A percentile compares a stretch with the other conserved stretches of the same genome.
Conservation (phyloP, 1,284 basidiomycete species). For the Violaceomyces palustris region DNA sequence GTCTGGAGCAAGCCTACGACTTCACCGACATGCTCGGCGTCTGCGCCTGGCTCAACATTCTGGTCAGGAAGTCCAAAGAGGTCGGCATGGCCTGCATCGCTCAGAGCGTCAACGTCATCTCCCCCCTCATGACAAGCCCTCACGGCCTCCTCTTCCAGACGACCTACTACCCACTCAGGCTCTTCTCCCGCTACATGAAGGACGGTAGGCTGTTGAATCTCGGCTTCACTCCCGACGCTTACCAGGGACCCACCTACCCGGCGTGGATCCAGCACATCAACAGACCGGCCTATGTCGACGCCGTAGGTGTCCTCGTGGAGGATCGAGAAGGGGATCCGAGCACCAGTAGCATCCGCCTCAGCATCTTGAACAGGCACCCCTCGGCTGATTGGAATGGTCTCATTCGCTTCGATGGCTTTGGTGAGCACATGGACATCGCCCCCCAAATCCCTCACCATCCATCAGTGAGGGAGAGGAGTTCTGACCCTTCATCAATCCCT, state of each 20-base stretch:
- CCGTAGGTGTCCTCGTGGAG: slow-evolving; percentile 56
- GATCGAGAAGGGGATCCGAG: slow-evolving; percentile 45
- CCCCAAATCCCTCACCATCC: not conserved
- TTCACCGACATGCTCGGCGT: slow-evolving; percentile 63
- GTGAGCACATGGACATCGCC: too few relatives aligned
- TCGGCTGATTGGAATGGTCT: slow-evolving; percentile 21
- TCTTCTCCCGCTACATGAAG: slow-evolving; percentile 61
- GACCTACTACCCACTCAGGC: slow-evolving; percentile 59
- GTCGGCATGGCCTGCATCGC: slow-evolving; percentile 65
- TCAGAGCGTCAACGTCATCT: slow-evolving; percentile 62
- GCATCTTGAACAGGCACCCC: slow-evolving; percentile 58
- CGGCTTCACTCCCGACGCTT: slow-evolving; percentile 54
- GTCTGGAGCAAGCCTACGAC: slow-evolving; percentile 62
- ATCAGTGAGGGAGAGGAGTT: not conserved
- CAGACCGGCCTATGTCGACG: slow-evolving; percentile 57
- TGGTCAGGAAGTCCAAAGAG: slow-evolving; percentile 62
- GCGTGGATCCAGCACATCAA: slow-evolving; percentile 55
- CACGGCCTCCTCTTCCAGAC: slow-evolving; percentile 59
- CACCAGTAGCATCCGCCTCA: slow-evolving; percentile 55
- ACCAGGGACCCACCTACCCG: slow-evolving; percentile 58
- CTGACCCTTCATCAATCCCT: too few relatives aligned
- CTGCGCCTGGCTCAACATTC: slow-evolving; percentile 64
- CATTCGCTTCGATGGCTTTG: slow-evolving; percentile 12
- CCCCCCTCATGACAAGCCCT: slow-evolving; percentile 56
- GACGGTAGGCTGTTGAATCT: slow-evolving; percentile 57